Conservation (phyloP, 345 rosid genomes). For the Syzygium aromaticum region DNA sequence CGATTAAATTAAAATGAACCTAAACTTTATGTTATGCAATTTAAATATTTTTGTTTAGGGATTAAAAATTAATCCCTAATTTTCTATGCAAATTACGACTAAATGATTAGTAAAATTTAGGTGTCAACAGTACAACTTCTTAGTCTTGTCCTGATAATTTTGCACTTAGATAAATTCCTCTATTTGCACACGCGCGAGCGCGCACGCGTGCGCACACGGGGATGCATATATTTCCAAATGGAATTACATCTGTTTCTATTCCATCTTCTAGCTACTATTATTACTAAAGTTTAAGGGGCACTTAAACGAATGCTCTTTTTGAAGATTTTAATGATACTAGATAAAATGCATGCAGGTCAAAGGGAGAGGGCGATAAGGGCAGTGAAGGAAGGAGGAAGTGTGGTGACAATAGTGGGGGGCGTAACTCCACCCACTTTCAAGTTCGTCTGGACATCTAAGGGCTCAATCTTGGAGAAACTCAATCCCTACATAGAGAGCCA, state of each 20-base stretch:
- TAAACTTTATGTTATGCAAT: too few species aligned
- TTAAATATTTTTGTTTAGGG: too few species aligned
- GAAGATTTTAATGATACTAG: not conserved
- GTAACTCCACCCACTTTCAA: constrained; percentile 68
- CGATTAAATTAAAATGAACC: too few species aligned
- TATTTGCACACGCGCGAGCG: too few species aligned
- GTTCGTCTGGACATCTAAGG: constrained; percentile 69
- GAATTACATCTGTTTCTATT: not conserved
- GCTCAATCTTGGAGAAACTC: constrained; percentile 60
- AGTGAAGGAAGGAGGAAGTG: constrained; percentile 77
- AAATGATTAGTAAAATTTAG: too few species aligned
- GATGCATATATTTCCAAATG: not conserved
- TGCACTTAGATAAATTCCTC: not conserved
- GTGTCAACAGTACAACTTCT: too few species aligned
- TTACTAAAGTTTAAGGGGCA: not conserved
- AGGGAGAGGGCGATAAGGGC: constrained; percentile 70
- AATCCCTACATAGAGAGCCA: constrained; percentile 63
- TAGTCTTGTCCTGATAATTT: not conserved
- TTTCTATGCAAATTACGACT: too few species aligned
- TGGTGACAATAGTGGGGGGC: constrained; percentile 74
- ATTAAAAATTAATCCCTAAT: too few species aligned
- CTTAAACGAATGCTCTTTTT: not conserved
- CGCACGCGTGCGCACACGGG: too few species aligned
- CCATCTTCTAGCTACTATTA: not conserved
- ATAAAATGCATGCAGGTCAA: constrained; percentile 37